These are phyloP conservation scores for Scenedesmus sp. DNA, from an alignment of 163 green algal genomes.

Conservation along the genomic window DNA sequence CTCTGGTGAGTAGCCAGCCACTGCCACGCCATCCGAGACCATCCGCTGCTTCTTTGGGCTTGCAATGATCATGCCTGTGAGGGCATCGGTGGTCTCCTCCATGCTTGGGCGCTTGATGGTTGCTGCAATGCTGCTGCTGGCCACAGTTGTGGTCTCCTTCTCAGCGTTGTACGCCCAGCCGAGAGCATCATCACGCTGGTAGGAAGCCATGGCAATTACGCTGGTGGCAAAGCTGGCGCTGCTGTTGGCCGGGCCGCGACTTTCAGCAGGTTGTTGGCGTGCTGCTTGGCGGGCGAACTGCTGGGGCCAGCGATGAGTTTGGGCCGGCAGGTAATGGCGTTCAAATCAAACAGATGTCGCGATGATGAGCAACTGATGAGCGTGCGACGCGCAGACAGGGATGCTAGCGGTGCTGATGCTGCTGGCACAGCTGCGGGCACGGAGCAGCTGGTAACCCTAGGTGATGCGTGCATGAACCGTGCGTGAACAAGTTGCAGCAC, in stretches of 20 bases:
- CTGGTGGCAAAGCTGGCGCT: neutral
- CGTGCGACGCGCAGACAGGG: neutral
- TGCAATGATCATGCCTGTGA: conserved; percentile 39
- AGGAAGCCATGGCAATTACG: conserved; percentile 4
- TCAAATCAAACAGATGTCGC: neutral
- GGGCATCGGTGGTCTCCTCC: conserved; percentile 12
- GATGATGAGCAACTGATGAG: conserved; percentile 3
- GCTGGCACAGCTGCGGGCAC: neutral
- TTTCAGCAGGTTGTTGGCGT: neutral
- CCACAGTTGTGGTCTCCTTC: conserved; percentile 7
- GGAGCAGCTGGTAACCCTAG: neutral
- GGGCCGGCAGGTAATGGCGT: neutral
- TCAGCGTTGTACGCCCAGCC: conserved; percentile 33
- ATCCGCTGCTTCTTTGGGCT: conserved; percentile 26
- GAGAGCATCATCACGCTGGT: conserved; percentile 2
- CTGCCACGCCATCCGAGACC: neutral
- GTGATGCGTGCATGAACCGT: neutral
- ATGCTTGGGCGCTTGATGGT: conserved; percentile 21
- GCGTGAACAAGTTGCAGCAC: neutral
- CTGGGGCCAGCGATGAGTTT: neutral
- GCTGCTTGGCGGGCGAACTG: neutral
- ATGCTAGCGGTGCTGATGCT: neutral
- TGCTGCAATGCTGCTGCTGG: neutral
- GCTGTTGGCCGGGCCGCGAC: neutral
- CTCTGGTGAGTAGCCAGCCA: conserved; percentile 41